A percentile compares a stretch with the other conserved stretches of the same genome.
Evolutionary conservation across 1,139 yeast genomes (phyloP).

Genomic region (Tardiomyces depauwii): DNA sequence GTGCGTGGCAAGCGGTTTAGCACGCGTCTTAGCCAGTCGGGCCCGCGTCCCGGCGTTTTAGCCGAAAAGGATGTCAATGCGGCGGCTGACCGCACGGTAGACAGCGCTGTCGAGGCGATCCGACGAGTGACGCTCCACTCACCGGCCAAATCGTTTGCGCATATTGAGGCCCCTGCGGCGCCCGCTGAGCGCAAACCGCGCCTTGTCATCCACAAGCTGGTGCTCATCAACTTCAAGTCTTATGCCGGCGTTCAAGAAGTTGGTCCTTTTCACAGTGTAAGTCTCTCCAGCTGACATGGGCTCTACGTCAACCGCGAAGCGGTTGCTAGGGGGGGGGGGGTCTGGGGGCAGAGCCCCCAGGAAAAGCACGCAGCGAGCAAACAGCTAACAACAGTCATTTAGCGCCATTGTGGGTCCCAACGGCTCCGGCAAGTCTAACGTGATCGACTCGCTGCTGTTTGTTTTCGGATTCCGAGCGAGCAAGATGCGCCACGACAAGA

Average conservation of each 20-base stretch:
- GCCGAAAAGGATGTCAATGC: background rate
- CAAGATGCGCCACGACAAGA: constrained; percentile 92
- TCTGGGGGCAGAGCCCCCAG: too few species aligned
- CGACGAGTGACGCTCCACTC: background rate
- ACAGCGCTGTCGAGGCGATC: background rate
- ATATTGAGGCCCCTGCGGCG: background rate
- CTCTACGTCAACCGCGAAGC: too few species aligned
- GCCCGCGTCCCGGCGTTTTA: background rate
- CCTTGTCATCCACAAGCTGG: constrained; percentile 62
- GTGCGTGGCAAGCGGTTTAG: background rate
- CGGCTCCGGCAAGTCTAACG: constrained; percentile 96
- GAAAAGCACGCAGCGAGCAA: background rate
- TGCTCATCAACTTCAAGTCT: constrained; percentile 80
- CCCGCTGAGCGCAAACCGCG: constrained; percentile 31
- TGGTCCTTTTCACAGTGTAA: constrained; percentile 71
- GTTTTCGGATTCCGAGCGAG: constrained; percentile 96
- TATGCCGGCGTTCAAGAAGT: constrained; percentile 91
- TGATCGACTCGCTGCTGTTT: constrained; percentile 88
- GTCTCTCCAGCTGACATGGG: constrained; percentile 6
- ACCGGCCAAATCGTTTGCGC: background rate
- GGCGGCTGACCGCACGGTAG: background rate
- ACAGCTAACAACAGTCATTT: constrained; percentile 43
- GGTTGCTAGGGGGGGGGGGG: too few species aligned
- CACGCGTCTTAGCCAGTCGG: background rate
- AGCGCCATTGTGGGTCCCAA: constrained; percentile 99